These are phyloP conservation scores for Rhizoclosmatium sp. DNA, from an alignment of 192 early-diverging fungal species.

Conservation along the genomic window DNA sequence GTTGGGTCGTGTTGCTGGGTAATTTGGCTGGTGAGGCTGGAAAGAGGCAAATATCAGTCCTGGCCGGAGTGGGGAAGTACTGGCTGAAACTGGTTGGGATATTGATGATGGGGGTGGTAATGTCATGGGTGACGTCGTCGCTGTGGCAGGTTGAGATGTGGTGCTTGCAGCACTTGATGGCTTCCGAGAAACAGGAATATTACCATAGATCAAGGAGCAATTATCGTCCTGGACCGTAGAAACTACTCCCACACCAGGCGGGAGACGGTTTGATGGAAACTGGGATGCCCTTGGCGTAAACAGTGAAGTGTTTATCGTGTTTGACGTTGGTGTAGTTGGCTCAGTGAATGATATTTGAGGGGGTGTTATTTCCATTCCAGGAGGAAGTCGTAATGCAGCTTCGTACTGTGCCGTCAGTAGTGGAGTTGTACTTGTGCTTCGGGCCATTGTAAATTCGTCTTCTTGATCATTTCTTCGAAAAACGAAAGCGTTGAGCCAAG, in stretches of 20 bases:
- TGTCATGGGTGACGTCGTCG: too few species aligned
- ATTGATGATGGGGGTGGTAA: too few species aligned
- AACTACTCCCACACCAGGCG: constrained; percentile 13
- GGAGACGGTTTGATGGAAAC: not conserved
- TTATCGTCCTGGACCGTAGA: constrained; percentile 14
- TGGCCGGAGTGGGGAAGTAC: not conserved
- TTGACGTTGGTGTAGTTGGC: not conserved
- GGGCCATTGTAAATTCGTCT: not conserved
- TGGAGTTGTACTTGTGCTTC: not conserved
- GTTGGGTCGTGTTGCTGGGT: too few species aligned
- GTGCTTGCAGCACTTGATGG: not conserved
- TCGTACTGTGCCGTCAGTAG: not conserved
- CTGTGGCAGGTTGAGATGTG: not conserved
- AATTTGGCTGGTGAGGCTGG: not conserved
- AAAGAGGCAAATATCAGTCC: not conserved
- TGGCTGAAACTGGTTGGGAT: not conserved
- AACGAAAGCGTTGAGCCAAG: constrained; percentile 11
- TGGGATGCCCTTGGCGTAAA: not conserved
- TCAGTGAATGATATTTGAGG: not conserved
- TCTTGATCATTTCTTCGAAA: constrained; percentile 10
- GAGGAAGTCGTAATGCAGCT: not conserved
- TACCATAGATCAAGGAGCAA: not conserved
- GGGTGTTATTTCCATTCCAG: not conserved
- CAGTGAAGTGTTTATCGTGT: not conserved
- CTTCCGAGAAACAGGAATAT: not conserved